These are phyloP conservation scores for Geum urbanum DNA, from an alignment of 306 rosid species.

Conservation along the genomic window DNA sequence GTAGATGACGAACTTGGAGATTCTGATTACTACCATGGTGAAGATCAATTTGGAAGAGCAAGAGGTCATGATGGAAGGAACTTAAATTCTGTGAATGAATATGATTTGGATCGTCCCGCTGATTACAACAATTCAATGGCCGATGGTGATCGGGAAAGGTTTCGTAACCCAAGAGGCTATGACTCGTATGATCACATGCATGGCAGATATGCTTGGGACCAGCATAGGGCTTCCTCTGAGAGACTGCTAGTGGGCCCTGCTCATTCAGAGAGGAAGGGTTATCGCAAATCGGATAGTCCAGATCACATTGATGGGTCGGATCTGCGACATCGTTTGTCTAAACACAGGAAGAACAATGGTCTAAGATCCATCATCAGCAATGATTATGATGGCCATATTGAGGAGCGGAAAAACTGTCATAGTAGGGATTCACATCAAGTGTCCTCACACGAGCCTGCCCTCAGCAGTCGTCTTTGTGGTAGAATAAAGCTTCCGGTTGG, in stretches of 20 bases:
- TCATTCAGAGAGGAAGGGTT: constrained; percentile 55
- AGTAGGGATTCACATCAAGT: constrained; percentile 49
- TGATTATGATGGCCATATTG: constrained; percentile 50
- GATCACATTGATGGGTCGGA: constrained; percentile 59
- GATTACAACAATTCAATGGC: constrained; percentile 58
- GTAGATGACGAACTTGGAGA: constrained; percentile 86
- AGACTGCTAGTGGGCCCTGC: constrained; percentile 41
- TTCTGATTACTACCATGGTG: constrained; percentile 69
- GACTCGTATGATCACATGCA: constrained; percentile 67
- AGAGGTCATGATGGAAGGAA: constrained; percentile 68
- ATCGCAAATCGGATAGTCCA: constrained; percentile 66
- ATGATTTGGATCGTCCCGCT: constrained; percentile 53
- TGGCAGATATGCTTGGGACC: constrained; percentile 77
- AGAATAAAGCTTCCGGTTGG: constrained; percentile 67
- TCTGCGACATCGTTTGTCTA: constrained; percentile 71
- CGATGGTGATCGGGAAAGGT: constrained; percentile 68
- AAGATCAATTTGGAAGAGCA: constrained; percentile 62
- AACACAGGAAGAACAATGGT: constrained; percentile 70
- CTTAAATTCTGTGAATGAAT: constrained; percentile 63
- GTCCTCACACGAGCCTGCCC: constrained; percentile 49
- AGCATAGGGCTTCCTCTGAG: constrained; percentile 55
- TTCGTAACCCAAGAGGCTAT: constrained; percentile 41
- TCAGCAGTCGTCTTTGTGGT: constrained; percentile 71
- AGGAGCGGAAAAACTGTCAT: constrained; percentile 48
- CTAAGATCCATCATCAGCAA: constrained; percentile 69